Conservation (phyloP, 805 yeast species). For the Debaryomyces maramus region DNA sequence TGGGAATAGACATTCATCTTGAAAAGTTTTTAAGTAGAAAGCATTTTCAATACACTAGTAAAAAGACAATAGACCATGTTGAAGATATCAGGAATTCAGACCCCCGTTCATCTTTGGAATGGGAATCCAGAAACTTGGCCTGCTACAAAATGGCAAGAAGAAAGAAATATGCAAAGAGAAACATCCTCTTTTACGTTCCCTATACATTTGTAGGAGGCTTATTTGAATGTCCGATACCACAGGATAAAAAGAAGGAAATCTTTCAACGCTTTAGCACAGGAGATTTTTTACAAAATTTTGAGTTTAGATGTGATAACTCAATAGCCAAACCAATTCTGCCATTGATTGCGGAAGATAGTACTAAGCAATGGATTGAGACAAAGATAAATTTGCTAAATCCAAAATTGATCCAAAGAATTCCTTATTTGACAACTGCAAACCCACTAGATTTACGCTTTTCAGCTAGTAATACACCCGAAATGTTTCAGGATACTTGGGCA, state of each 20-base stretch:
- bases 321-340: slow-evolving; percentile 52
- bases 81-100: slow-evolving; percentile 15
- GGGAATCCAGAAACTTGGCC: slow-evolving; percentile 28
- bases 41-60: slow-evolving; percentile 23
- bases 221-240: slow-evolving; percentile 48
- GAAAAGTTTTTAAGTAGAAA: slow-evolving; percentile 17
- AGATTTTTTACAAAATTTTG: slow-evolving; percentile 16
- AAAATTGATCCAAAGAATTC: slow-evolving; percentile 48
- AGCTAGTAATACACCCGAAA: slow-evolving; percentile 28
- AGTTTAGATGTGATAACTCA: slow-evolving; percentile 34
- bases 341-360: slow-evolving; percentile 55
- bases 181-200: slow-evolving; percentile 51
- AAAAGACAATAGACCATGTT: slow-evolving; percentile 13
- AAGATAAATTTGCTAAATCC: slow-evolving; percentile 19
- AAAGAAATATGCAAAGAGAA: slow-evolving; percentile 48
- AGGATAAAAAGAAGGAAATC: slow-evolving; percentile 22
- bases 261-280: slow-evolving; percentile 15
- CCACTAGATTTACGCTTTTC: slow-evolving; percentile 36
- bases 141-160: slow-evolving; percentile 62
- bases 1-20: slow-evolving; percentile 17
- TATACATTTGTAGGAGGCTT: slow-evolving; percentile 64
- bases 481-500: slow-evolving; percentile 44
- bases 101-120: slow-evolving; percentile 22
- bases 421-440: slow-evolving; percentile 56
- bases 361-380: slow-evolving; percentile 46